Evolutionary conservation across 1,139 yeast species (phyloP).

Genomic region (Groenewaldozyma sp.): DNA sequence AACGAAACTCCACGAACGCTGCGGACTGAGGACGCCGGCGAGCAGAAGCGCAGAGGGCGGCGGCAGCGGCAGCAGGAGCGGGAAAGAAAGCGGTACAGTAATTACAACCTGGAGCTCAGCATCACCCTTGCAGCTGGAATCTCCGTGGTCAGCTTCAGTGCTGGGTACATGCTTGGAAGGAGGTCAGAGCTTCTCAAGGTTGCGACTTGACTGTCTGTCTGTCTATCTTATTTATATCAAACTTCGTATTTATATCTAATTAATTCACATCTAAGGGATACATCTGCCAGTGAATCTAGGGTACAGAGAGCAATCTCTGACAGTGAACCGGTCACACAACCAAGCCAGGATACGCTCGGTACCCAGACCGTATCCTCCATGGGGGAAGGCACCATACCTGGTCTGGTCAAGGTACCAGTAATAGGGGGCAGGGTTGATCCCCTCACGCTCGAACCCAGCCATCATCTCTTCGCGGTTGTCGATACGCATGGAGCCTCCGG

Average conservation of each 20-base stretch:
- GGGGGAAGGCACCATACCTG: conserved; percentile 95
- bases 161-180: conserved; percentile 25
- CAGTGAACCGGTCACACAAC: conserved; percentile 96
- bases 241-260: too few species aligned
- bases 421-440: conserved; percentile 67
- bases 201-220: conserved; percentile 7
- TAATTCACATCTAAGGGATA: conserved; percentile 50
- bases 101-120: conserved; percentile 15
- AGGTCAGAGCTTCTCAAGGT: conserved; percentile 16
- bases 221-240: conserved; percentile 1
- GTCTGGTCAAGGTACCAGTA: conserved; percentile 97
- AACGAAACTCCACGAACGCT: too few species aligned
- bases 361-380: conserved; percentile 98
- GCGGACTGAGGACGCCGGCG: too few species aligned
- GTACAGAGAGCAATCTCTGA: conserved; percentile 93
- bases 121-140: conserved; percentile 24
- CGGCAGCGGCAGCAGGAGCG: too few species aligned
- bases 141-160: conserved; percentile 25
- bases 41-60: neutral
- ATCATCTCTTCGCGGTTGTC: conserved; percentile 69
- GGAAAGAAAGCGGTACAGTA: too few species aligned
- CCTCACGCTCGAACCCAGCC: conserved; percentile 89
- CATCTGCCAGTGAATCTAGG: conserved; percentile 98
- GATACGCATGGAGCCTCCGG: conserved; percentile 99
- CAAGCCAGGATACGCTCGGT: conserved; percentile 97